Evolutionary conservation across 2,329 filamentous ascomycete species (phyloP), one percentile per base, ranked within the genome.

Genomic region (Alternaria triticimaculans): DNA sequence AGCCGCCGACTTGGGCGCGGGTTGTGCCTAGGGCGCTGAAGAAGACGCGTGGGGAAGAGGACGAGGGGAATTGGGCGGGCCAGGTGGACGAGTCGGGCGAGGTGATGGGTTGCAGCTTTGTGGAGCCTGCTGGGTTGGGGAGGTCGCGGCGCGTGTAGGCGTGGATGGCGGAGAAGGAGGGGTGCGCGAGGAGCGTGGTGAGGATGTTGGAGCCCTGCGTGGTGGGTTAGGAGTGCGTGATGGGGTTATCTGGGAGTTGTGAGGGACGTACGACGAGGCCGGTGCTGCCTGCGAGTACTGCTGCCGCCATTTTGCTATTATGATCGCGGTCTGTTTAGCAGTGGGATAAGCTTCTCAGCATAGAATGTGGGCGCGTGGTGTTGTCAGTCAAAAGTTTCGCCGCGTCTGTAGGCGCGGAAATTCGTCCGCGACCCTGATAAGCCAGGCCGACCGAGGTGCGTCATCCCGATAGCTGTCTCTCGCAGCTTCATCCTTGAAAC

Each of bases 1-100:
- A 82, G 61, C 91, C 85, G 65, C 94, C 94, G 0, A 93, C 94
- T 12, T 86, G 85, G 0, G 84, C 90, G 53, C 89, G 88, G 0
- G 94, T 97, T 3, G 93, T 97, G 62, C 90, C 95, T 1, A 97
- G 86, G 2, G 88, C 88, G 3, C 92, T 94, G 82, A 95, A 89
- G 82, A 96, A 90, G 68, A 91, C 83, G 1, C 83, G 78, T 0
- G 92, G 89, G 0, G 84, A 66, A 0, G 89, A 87, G 49, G 91
- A 80, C 33, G 83, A 80, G 53, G 96, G 85, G 70, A 86, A 83
- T 45, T 79, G 82, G 10, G 84, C 70, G 3, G 88, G 81, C 94
- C 94, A 97, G 75, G 87, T 85, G 8, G 87, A 79, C 1, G 88
- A 72, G 78, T 96, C 92, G 70, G 86, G 69, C 25, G 92, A 89